Base-by-base conservation (phyloP, 2,329 filamentous ascomycete species). In the Fusarium succisae region DNA sequence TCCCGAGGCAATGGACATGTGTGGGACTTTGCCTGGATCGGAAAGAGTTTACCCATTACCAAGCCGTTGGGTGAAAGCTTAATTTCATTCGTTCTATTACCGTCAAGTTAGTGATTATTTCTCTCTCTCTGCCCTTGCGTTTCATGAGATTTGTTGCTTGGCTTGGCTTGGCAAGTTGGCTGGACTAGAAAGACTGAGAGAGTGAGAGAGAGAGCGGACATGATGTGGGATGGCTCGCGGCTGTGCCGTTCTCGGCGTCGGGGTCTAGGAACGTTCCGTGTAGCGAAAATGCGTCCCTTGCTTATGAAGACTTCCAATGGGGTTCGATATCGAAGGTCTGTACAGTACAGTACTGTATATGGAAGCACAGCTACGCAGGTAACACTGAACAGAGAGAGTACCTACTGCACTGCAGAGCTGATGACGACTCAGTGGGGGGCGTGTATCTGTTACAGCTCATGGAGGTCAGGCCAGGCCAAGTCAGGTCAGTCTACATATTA, bases 41-140 rank as follows among this genome's bases (percentile, higher is more conserved):
- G 32, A 38, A 30, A 53, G 50, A 37, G 32, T 28, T 35, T 39
- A 53, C 50, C 56, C 51, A 41, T 53, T 53, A 53, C 58, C 66
- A 68, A 48, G 51, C 58, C 43, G 44, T 74, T 67, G 71, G 71
- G 58, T 32, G 67, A 74, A 74, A 69, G 71, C 58, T 74, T 73
- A 73, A 59, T 69, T 24, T 45, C 44, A 45, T 59, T 35, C 17
- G 9, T 61, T 45, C 26, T 58, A 41, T 53, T 50, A 38, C 50
- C 59, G 44, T 44, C n/a, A 39, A n/a, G 32, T 18, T 39, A 44
- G 37, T 24, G 18, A 51, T 28, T 32, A 37, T 58, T 53, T 17
- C 35, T 47, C 20, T 44, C n/a, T 47, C 26, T 69, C 22, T 41
- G 51, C 62, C 67, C 50, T 57, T 53, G 50, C 35, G 44, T 38